Conservation (phyloP, 192 early-diverging fungal species). For the Backusella sp. region DNA sequence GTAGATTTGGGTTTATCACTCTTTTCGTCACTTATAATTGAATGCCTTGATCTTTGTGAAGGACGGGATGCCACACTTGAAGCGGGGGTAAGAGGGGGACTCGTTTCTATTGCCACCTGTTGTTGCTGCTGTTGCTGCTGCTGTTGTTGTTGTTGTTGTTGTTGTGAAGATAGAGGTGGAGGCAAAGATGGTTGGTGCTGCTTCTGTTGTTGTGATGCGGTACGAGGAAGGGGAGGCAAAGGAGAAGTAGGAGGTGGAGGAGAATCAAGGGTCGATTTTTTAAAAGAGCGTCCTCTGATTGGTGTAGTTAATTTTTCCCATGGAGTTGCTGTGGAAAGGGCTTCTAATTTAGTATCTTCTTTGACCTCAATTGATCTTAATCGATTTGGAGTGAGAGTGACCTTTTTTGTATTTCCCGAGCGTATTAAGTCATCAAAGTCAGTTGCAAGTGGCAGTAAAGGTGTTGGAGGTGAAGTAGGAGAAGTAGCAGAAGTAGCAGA, state of each 20-base stretch:
- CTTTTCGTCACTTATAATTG: neutral
- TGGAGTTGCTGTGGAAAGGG: neutral
- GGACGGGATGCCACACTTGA: constrained; percentile 14
- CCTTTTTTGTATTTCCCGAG: constrained; percentile 55
- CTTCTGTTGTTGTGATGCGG: neutral
- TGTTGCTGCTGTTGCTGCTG: neutral
- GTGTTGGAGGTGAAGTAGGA: neutral
- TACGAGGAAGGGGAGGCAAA: constrained; percentile 5
- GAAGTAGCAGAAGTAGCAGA: neutral
- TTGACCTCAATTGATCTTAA: constrained; percentile 52
- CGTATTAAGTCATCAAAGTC: constrained; percentile 54
- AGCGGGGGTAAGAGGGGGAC: constrained; percentile 18
- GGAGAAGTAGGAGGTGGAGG: neutral
- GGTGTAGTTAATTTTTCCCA: constrained; percentile 1
- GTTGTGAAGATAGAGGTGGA: neutral
- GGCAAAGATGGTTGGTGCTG: neutral
- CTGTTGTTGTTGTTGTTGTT: neutral
- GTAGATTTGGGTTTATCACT: neutral
- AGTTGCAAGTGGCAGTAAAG: constrained; percentile 6
- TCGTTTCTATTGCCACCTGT: constrained; percentile 2
- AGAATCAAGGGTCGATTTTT: neutral
- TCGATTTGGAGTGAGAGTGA: constrained; percentile 60
- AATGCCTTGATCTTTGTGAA: constrained; percentile 11
- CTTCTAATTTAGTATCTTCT: neutral
- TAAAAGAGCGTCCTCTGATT: neutral